Conservation (phyloP, 768 basidiomycete genomes). For the Pisolithus microcarpus region DNA sequence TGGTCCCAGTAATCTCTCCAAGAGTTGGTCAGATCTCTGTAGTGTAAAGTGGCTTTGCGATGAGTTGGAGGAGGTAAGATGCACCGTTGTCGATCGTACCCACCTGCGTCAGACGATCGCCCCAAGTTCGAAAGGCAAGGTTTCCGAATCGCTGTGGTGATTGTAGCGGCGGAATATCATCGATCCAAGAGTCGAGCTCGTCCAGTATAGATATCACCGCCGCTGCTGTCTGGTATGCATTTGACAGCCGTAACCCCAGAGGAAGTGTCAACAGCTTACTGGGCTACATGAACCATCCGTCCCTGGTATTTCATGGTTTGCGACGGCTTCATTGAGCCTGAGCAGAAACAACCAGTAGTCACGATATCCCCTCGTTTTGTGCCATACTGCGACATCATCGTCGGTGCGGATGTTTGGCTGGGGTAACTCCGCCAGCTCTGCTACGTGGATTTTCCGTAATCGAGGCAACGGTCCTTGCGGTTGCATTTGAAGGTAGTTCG, state of each 20-base stretch:
- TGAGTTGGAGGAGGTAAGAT: too few relatives aligned
- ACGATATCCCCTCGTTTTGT: slow-evolving; percentile 56
- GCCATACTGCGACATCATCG: slow-evolving; percentile 69
- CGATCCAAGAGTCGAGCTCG: slow-evolving; percentile 14
- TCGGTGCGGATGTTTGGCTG: slow-evolving; percentile 62
- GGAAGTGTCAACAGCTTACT: slow-evolving; percentile 10
- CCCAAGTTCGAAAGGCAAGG: slow-evolving; percentile 80
- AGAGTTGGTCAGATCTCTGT: too few relatives aligned
- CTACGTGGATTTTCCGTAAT: slow-evolving; percentile 27
- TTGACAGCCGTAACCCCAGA: background rate
- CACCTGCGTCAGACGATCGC: slow-evolving; percentile 67
- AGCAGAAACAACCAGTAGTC: slow-evolving; percentile 73
- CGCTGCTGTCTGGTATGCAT: slow-evolving; percentile 38
- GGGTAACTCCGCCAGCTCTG: slow-evolving; percentile 27
- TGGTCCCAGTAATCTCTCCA: too few relatives aligned
- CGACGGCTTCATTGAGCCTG: slow-evolving; percentile 70
- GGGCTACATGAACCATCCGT: slow-evolving; percentile 6
- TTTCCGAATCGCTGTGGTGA: slow-evolving; percentile 85
- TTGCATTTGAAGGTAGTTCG: background rate
- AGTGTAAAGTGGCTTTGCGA: too few relatives aligned
- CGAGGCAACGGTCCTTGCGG: slow-evolving; percentile 11
- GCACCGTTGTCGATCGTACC: too few relatives aligned
- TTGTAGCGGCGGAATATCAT: slow-evolving; percentile 11
- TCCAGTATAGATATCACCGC: slow-evolving; percentile 52
- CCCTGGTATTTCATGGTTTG: slow-evolving; percentile 51